These are phyloP conservation scores for Colletotrichum aenigma DNA, from an alignment of 2,329 filamentous ascomycete species.

Conservation along the genomic window DNA sequence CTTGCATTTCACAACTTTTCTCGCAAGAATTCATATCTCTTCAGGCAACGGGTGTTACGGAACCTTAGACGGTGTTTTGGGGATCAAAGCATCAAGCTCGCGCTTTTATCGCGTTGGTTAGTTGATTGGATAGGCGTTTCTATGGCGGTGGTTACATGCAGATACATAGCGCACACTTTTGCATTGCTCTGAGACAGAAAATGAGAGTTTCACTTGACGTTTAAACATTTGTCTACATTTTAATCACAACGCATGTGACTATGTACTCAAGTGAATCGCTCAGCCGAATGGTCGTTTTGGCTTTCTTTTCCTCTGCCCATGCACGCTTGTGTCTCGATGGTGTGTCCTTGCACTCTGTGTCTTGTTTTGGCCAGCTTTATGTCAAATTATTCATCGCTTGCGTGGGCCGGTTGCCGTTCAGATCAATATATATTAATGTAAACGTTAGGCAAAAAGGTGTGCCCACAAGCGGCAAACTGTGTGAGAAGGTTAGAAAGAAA, in stretches of 20 bases:
- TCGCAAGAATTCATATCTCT: background rate
- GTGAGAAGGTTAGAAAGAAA: too few relatives aligned
- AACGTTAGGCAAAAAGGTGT: too few relatives aligned
- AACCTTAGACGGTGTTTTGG: conserved; percentile 18
- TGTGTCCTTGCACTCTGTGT: background rate
- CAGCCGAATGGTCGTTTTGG: background rate
- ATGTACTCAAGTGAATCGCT: background rate
- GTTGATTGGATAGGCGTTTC: conserved; percentile 14
- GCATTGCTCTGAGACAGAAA: conserved; percentile 17
- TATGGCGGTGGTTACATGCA: conserved; percentile 10
- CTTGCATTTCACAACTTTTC: conserved; percentile 11
- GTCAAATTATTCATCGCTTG: background rate
- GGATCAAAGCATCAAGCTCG: conserved; percentile 10
- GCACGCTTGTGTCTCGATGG: background rate
- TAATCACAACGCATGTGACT: background rate
- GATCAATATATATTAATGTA: background rate
- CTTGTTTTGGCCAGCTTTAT: background rate
- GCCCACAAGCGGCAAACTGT: too few relatives aligned
- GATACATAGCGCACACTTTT: conserved; percentile 15
- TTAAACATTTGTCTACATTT: background rate
- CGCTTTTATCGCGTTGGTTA: background rate
- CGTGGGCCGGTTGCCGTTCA: background rate
- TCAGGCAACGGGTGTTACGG: conserved; percentile 3
- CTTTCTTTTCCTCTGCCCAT: background rate
- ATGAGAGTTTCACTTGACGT: background rate